Percentiles rank a stretch among this genome's conserved stretches.
phyloP scores from a whole-genome alignment of 495 filamentous ascomycete species.

The Hyphodiscus hymeniophilus region DNA sequence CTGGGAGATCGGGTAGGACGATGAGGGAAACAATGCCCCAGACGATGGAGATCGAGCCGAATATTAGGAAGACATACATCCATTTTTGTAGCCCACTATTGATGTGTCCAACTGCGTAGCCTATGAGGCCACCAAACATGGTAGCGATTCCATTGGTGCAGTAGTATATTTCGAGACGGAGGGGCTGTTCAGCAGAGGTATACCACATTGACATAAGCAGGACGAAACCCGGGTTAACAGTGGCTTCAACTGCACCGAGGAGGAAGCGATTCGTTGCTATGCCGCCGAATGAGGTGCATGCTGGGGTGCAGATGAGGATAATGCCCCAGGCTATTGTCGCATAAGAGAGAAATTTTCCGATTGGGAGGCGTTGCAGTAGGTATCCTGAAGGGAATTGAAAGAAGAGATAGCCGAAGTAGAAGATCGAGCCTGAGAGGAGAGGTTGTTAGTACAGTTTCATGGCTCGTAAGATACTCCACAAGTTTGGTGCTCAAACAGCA shows the following conservation, averaged over 20 bases:
- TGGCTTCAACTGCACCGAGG: constrained; percentile 39
- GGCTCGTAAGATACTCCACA: too few species aligned
- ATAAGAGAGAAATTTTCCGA: constrained; percentile 35
- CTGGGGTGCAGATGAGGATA: constrained; percentile 15
- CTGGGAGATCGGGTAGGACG: constrained; percentile 55
- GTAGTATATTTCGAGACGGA: constrained; percentile 37
- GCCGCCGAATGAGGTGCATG: constrained; percentile 29
- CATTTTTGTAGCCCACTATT: constrained; percentile 36
- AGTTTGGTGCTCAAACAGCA: too few species aligned
- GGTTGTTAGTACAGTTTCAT: too few species aligned
- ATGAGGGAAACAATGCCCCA: constrained; percentile 52
- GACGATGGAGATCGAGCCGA: constrained; percentile 44
- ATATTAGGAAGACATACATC: constrained; percentile 45
- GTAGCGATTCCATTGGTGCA: constrained; percentile 33
- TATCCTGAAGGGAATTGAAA: constrained; percentile 43
- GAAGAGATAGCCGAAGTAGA: constrained; percentile 29
- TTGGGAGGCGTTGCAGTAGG: constrained; percentile 36
- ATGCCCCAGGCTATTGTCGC: constrained; percentile 18
- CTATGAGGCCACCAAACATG: constrained; percentile 47
- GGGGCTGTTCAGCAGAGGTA: constrained; percentile 47
- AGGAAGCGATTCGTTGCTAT: constrained; percentile 33
- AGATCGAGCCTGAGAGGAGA: constrained; percentile 13
- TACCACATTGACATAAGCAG: constrained; percentile 53
- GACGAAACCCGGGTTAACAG: constrained; percentile 53
- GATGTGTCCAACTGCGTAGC: constrained; percentile 48